Evolutionary conservation across 2,329 filamentous ascomycete species (phyloP).

Genomic region (Dactylellina parvicollis): DNA sequence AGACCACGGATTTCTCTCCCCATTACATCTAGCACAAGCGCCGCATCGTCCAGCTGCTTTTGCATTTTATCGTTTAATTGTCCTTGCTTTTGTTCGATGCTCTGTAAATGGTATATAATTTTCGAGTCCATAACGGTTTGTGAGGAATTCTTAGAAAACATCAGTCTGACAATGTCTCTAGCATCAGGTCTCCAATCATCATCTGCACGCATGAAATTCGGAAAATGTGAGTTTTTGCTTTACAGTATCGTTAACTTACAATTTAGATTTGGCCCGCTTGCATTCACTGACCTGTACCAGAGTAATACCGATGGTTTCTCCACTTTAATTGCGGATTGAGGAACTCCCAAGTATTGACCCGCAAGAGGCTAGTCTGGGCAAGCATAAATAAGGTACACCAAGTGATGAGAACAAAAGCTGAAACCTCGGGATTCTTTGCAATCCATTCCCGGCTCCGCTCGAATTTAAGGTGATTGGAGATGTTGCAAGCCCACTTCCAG

Average conservation of each 20-base stretch:
- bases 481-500: not conserved
- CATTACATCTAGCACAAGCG: conserved; percentile 28
- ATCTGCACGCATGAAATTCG: conserved; percentile 18
- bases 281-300: conserved; percentile 33
- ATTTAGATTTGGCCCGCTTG: not conserved
- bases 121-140: conserved; percentile 47
- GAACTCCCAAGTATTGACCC: conserved; percentile 23
- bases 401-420: conserved; percentile 17
- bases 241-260: not conserved
- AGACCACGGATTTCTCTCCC: conserved; percentile 23
- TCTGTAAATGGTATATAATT: conserved; percentile 42
- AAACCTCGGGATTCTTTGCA: not conserved
- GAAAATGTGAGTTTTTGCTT: conserved; percentile 12
- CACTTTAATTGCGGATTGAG: not conserved
- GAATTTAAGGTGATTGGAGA: not conserved
- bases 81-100: conserved; percentile 31
- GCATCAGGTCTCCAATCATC: conserved; percentile 37
- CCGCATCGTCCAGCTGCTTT: conserved; percentile 36
- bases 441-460: not conserved
- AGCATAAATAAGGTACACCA: conserved; percentile 35
- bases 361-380: conserved; percentile 23
- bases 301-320: conserved; percentile 4
- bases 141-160: conserved; percentile 43
- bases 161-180: conserved; percentile 25
- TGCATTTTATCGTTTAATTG: conserved; percentile 23